Conservation (phyloP, 2,329 filamentous ascomycete genomes). For the Xylogone sp. region DNA sequence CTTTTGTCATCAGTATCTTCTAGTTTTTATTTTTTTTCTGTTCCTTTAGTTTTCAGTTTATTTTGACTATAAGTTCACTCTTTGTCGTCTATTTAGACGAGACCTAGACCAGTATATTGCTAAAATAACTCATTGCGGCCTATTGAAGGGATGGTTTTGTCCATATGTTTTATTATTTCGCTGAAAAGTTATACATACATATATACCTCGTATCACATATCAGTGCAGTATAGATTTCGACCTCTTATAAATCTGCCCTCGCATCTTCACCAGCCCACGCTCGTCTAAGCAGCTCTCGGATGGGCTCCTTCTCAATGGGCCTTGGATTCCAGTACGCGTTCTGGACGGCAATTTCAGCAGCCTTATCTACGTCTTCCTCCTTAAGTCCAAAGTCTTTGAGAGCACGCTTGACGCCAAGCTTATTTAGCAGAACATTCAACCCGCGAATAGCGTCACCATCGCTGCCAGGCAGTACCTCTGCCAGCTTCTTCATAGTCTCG, state of each 20-base stretch:
- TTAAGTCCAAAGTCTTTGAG: constrained; percentile 55
- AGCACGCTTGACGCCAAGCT: constrained; percentile 47
- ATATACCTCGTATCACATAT: background rate
- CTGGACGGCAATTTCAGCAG: constrained; percentile 52
- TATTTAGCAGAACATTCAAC: constrained; percentile 51
- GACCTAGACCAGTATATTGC: too few species aligned
- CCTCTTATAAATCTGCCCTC: constrained; percentile 41
- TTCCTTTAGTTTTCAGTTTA: too few species aligned
- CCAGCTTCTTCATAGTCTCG: constrained; percentile 47
- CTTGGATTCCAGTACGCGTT: constrained; percentile 60
- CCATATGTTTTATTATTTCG: too few species aligned
- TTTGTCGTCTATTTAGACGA: too few species aligned
- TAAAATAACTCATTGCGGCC: too few species aligned
- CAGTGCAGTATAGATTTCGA: background rate
- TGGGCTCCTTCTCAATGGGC: constrained; percentile 43
- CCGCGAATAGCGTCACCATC: constrained; percentile 55
- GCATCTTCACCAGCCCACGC: constrained; percentile 60
- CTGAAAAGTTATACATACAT: background rate
- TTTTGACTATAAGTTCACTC: too few species aligned
- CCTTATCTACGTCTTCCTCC: constrained; percentile 57
- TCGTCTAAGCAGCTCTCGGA: constrained; percentile 53
- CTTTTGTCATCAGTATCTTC: too few species aligned
- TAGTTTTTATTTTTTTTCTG: too few species aligned
- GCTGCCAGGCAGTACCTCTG: constrained; percentile 49
- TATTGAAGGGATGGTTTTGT: too few species aligned